phyloP scores from a whole-genome alignment of 345 rosid genomes.

The Lepidium sativum region DNA sequence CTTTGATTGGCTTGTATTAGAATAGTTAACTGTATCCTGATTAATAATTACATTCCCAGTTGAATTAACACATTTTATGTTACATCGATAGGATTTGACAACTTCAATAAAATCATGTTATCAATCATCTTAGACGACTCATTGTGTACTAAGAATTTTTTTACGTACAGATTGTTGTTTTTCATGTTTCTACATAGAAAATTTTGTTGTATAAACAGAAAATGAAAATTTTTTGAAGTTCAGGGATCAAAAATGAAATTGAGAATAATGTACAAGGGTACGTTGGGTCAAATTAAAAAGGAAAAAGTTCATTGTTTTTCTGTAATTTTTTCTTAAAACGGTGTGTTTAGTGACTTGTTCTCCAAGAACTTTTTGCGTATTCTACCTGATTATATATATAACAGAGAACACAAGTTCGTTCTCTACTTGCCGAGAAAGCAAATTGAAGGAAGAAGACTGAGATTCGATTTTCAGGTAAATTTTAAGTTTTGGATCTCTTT shows the following conservation, averaged over 20 bases:
- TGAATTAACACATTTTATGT: no score
- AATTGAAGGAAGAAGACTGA: not conserved
- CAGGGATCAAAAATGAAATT: not conserved
- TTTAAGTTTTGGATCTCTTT: not conserved
- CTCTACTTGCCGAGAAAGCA: constrained; percentile 11
- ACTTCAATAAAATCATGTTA: no score
- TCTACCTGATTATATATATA: not conserved
- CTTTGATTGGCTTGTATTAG: no score
- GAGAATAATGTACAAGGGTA: not conserved
- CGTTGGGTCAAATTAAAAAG: not conserved
- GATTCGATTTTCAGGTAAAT: not conserved
- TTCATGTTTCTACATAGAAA: not conserved
- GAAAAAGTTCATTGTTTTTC: no score
- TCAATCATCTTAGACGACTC: constrained; percentile 87
- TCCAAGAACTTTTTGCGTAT: not conserved
- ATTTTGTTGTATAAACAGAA: not conserved
- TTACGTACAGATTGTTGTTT: not conserved
- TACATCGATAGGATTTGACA: no score
- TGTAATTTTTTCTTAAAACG: not conserved
- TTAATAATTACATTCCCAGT: no score
- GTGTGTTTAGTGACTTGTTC: constrained; percentile 8
- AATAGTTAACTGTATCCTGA: no score
- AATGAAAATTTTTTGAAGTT: not conserved
- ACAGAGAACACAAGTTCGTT: not conserved
- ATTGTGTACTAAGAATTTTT: constrained; percentile 43